Evolutionary conservation across 306 rosid genomes (phyloP).

Genomic region (Ammopiptanthus mongolicus): DNA sequence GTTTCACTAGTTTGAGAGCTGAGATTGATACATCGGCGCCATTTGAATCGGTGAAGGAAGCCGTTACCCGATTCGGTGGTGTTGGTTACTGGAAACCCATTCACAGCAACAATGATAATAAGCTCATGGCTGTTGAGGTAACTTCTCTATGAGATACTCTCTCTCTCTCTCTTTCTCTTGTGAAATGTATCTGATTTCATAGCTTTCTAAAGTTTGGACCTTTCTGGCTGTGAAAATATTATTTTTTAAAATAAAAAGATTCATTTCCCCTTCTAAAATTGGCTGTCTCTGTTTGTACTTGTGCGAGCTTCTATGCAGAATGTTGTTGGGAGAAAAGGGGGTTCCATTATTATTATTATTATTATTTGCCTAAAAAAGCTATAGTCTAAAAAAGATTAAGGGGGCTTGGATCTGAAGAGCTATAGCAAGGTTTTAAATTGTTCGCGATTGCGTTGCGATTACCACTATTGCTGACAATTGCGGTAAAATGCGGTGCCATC

Average conservation of each 20-base stretch:
- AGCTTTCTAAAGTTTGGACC: background rate
- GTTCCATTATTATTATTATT: background rate
- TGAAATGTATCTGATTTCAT: background rate
- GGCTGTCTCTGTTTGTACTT: background rate
- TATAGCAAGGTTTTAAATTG: too few species aligned
- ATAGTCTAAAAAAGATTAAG: too few species aligned
- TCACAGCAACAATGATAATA: background rate
- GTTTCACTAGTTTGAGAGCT: constrained; percentile 41
- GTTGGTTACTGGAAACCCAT: constrained; percentile 76
- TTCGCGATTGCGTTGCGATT: too few species aligned
- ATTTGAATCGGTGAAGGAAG: constrained; percentile 83
- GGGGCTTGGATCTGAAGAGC: background rate
- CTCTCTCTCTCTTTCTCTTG: too few species aligned
- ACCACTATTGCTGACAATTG: too few species aligned
- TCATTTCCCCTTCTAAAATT: too few species aligned
- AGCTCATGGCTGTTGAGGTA: constrained; percentile 41
- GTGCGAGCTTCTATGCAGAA: background rate
- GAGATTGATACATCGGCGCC: constrained; percentile 94
- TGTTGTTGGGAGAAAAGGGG: background rate
- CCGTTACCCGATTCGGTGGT: constrained; percentile 74
- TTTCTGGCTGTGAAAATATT: background rate
- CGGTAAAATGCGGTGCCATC: too few species aligned
- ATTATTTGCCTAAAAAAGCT: too few species aligned
- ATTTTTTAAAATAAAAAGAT: too few species aligned
- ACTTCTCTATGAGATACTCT: background rate